These are phyloP conservation scores for Wickerhamiella parazyma DNA, from an alignment of 805 yeast genomes.

Conservation along the genomic window DNA sequence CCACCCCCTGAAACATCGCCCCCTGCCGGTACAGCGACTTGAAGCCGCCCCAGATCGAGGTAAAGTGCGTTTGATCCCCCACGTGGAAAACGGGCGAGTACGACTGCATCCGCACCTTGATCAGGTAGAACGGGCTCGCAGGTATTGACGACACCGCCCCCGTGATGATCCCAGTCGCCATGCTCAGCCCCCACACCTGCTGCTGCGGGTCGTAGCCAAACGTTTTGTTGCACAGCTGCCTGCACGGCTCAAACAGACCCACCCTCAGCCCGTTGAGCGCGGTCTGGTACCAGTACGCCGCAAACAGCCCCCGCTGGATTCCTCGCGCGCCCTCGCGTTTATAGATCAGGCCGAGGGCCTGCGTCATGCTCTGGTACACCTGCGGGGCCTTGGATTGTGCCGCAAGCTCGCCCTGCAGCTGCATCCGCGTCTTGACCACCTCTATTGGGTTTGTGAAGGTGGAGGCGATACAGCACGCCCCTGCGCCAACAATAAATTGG, in stretches of 20 bases:
- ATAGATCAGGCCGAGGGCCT: constrained; percentile 60
- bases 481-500: constrained; percentile 66
- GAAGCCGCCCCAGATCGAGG: constrained; percentile 54
- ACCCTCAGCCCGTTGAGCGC: constrained; percentile 88
- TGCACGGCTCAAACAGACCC: constrained; percentile 84
- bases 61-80: constrained; percentile 89
- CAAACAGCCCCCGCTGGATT: constrained; percentile 72
- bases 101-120: constrained; percentile 95
- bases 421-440: constrained; percentile 88
- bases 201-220: constrained; percentile 38
- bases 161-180: constrained; percentile 67
- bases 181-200: constrained; percentile 49
- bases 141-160: constrained; percentile 84
- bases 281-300: constrained; percentile 83
- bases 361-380: constrained; percentile 74
- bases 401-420: constrained; percentile 81
- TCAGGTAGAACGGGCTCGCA: constrained; percentile 83
- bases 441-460: constrained; percentile 95
- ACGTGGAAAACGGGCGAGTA: constrained; percentile 51
- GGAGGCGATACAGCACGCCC: constrained; percentile 97
- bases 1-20: constrained; percentile 67
- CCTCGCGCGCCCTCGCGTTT: constrained; percentile 78
- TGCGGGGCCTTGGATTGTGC: constrained; percentile 33
- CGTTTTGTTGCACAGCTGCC: constrained; percentile 42
- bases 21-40: constrained; percentile 44